Conservation (phyloP, 2,329 filamentous ascomycete species). For the Xylaria sp. region DNA sequence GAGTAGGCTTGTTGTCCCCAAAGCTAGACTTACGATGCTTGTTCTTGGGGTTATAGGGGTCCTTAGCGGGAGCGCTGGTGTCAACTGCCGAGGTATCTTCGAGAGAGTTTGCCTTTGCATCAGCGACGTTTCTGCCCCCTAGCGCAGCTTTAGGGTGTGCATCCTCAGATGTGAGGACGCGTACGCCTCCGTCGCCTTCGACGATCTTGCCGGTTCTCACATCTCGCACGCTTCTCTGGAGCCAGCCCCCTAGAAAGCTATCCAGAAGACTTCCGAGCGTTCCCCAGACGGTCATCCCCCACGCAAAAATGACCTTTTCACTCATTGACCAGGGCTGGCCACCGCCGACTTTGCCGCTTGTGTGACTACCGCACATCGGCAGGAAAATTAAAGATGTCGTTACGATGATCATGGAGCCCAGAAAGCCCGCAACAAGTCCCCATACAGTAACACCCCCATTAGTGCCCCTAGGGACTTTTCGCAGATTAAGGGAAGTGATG, state of each 20-base stretch:
- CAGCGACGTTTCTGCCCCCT: conserved; percentile 50
- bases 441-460: conserved; percentile 87
- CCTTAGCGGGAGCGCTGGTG: conserved; percentile 44
- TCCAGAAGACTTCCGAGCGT: conserved; percentile 82
- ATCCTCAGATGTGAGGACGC: conserved; percentile 55
- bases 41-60: conserved; percentile 56
- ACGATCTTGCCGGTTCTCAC: conserved; percentile 84
- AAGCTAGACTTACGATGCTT: conserved; percentile 59
- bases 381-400: conserved; percentile 68
- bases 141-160: conserved; percentile 41
- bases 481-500: conserved; percentile 79
- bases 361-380: conserved; percentile 66
- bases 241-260: conserved; percentile 81
- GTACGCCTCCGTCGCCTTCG: conserved; percentile 78
- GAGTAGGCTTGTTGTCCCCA: conserved; percentile 62
- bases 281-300: conserved; percentile 73
- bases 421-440: conserved; percentile 74
- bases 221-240: conserved; percentile 88
- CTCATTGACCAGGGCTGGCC: conserved; percentile 55
- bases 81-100: conserved; percentile 45
- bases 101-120: conserved; percentile 51
- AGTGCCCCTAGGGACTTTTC: conserved; percentile 84
- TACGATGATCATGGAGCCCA: conserved; percentile 75
- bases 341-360: conserved; percentile 47
- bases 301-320: conserved; percentile 54